Percentiles rank a stretch among this genome's conserved stretches.
Conservation (phyloP, 176 grass and related monocot species). For the Oropetium thomaeum region DNA sequence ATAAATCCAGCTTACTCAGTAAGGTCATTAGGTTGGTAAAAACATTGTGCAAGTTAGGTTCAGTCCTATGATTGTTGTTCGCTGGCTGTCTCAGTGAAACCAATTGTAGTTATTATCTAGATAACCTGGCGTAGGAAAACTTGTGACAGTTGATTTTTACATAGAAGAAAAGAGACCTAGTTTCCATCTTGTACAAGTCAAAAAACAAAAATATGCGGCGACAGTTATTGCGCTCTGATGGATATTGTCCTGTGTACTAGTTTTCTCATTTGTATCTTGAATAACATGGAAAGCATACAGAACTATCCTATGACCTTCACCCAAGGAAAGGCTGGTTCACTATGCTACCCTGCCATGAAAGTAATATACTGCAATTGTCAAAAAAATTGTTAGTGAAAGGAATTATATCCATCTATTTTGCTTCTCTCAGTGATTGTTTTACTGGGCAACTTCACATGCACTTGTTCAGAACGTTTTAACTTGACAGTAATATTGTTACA, state of each 20-base stretch:
- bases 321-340: neutral
- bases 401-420: neutral
- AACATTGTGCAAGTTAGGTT: neutral
- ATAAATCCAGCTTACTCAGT: constrained; percentile 5
- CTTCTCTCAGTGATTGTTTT: constrained; percentile 1
- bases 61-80: constrained; percentile 14
- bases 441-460: constrained; percentile 5
- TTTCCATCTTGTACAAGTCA: constrained; percentile 2
- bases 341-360: constrained; percentile 5
- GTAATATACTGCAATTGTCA: neutral
- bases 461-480: neutral
- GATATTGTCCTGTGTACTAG: neutral
- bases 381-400: constrained; percentile 1
- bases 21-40: neutral
- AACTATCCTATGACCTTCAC: neutral
- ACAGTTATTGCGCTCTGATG: neutral
- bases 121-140: neutral
- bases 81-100: constrained; percentile 6
- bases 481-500: constrained; percentile 16
- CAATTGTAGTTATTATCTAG: neutral
- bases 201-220: neutral
- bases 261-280: constrained; percentile 4
- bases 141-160: neutral
- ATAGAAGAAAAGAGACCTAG: constrained; percentile 7
- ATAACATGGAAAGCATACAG: neutral